A percentile compares a stretch with the other conserved stretches of the same genome.
These are phyloP conservation scores for Trichosporon inkin DNA, from an alignment of 1,284 basidiomycete species.

Conservation along the genomic window DNA sequence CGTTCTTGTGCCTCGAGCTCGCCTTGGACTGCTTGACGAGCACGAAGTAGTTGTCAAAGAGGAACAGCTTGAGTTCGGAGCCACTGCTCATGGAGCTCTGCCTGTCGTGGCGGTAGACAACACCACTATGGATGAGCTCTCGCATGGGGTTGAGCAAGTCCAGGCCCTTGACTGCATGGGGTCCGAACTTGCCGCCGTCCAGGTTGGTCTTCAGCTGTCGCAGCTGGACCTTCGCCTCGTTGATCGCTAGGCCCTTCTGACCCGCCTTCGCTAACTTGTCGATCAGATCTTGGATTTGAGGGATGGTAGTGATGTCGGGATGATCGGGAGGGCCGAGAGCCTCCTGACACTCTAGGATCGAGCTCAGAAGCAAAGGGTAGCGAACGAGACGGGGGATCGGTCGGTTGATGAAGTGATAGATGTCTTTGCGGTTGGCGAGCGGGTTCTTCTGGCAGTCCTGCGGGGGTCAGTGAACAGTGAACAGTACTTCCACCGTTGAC, in stretches of 20 bases:
- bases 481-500: background rate
- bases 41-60: conserved; percentile 91
- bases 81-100: conserved; percentile 35
- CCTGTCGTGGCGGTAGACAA: conserved; percentile 63
- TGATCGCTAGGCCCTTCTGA: conserved; percentile 73
- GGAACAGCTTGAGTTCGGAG: conserved; percentile 77
- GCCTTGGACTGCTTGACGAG: conserved; percentile 76
- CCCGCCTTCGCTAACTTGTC: conserved; percentile 76
- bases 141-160: conserved; percentile 77
- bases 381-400: conserved; percentile 83
- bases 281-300: conserved; percentile 78
- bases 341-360: conserved; percentile 59
- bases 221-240: conserved; percentile 79
- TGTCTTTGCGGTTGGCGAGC: conserved; percentile 62
- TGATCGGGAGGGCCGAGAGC: conserved; percentile 63
- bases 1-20: conserved; percentile 67
- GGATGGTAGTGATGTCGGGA: conserved; percentile 72
- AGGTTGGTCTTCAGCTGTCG: conserved; percentile 70
- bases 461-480: background rate
- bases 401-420: conserved; percentile 82
- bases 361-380: conserved; percentile 78
- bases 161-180: conserved; percentile 74
- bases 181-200: conserved; percentile 65
- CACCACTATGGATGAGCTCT: conserved; percentile 75
- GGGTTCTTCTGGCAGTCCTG: conserved; percentile 36